These are phyloP conservation scores for Rosa hybrid DNA, from an alignment of 331 rosid species.

Conservation along the genomic window DNA sequence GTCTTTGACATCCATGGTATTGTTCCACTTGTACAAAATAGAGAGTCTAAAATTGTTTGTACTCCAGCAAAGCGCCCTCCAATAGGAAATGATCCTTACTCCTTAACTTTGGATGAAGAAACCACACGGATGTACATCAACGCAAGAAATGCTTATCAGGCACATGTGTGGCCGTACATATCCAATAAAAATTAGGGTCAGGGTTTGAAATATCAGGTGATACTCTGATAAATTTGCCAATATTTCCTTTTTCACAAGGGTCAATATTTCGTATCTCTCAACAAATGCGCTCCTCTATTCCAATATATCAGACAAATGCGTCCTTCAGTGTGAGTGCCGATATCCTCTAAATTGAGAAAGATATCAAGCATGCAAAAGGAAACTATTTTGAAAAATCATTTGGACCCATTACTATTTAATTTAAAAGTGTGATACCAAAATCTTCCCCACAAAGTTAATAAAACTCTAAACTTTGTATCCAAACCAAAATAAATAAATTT, in stretches of 20 bases:
- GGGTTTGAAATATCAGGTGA: not conserved
- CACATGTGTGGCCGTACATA: not conserved
- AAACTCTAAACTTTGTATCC: not conserved
- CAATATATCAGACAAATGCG: not conserved
- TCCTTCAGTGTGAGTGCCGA: not conserved
- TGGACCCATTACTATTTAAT: not conserved
- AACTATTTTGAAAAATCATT: not conserved
- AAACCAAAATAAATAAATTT: not conserved
- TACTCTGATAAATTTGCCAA: not conserved
- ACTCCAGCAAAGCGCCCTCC: not conserved
- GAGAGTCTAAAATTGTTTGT: not conserved
- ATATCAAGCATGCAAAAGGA: constrained; percentile 3
- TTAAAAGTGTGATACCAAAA: not conserved
- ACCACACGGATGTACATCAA: not conserved
- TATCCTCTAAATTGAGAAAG: not conserved
- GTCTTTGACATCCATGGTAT: not conserved
- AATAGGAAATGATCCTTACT: not conserved
- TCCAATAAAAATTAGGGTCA: not conserved
- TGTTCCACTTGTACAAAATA: not conserved
- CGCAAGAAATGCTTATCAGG: not conserved
- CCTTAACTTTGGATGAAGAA: not conserved
- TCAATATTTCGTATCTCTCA: not conserved
- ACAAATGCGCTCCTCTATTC: not conserved
- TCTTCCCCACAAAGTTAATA: not conserved
- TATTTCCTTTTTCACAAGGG: not conserved